Evolutionary conservation across 225 moss, liverwort and hornwort genomes (phyloP), one percentile per base, ranked within the genome.

Genomic region (Physcomitrium patens): DNA sequence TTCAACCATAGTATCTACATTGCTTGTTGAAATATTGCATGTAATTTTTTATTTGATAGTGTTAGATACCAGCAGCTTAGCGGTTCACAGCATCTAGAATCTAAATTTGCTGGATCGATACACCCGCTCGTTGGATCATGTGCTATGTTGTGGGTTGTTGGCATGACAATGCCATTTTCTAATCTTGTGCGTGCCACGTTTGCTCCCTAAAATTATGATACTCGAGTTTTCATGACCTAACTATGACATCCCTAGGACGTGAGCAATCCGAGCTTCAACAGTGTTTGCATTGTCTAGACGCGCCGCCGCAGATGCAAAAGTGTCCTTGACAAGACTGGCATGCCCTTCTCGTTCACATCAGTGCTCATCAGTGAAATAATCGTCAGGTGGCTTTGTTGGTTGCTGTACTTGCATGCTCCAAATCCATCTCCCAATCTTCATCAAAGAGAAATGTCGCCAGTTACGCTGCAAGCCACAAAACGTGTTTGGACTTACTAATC

Each of bases 91-190:
- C 56, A 67, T 85, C 77, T 16, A 75, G 77, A 76, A 82, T 79
- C 60, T 87, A 82, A 48, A 79, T 79, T 70, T 87, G 82, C 79
- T 84, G 57, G 23, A 87, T 77, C 65, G 82, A 57, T 1, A 81
- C 82, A 37, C 82, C 79, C 28, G 85, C 84, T 70, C 60, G 72
- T 24, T 67, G 49, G 70, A 85, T 87, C 70, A 85, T 42, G 14
- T 46, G 55, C 64, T 80, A 77, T 51, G 49, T 74, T 52, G 49
- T 67, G 67, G 67, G 66, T 73, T 12, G 77, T 46, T 53, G 76
- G 68, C n/a, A 27, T 63, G 63, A 62, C 45, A 3, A 46, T 64
- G 13, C 80, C 86, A 70, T 71, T 63, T 45, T 80, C 80, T 60
- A 71, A 48, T 17, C 46, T 74, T 65, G 80, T 64, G 81, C 84